Conservation (phyloP, 805 yeast species). For the Groenewaldozyma tartarivorans region DNA sequence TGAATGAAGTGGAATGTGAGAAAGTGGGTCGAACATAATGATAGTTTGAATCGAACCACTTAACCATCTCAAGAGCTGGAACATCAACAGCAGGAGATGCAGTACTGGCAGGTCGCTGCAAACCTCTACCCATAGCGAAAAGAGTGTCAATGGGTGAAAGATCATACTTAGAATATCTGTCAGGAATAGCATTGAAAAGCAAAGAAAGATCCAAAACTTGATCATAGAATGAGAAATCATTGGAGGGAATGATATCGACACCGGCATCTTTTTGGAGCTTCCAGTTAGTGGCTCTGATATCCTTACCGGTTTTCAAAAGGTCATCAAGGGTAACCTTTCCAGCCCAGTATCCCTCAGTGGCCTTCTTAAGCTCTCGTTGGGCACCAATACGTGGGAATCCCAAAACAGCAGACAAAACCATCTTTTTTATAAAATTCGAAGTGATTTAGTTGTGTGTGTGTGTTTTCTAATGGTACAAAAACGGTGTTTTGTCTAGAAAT, state of each 20-base stretch:
- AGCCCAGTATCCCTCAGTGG: conserved; percentile 98
- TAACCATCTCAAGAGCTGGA: conserved; percentile 97
- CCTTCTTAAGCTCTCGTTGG: conserved; percentile 97
- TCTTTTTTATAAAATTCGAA: too few species aligned
- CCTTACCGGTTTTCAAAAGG: conserved; percentile 85
- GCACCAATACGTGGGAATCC: conserved; percentile 99
- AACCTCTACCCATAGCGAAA: conserved; percentile 99
- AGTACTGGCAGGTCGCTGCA: conserved; percentile 92
- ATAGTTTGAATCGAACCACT: conserved; percentile 99
- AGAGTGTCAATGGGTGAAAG: conserved; percentile 83
- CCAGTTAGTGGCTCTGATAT: conserved; percentile 95
- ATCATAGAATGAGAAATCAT: conserved; percentile 97
- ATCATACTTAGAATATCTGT: conserved; percentile 87
- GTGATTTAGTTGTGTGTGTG: not conserved
- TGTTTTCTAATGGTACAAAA: not conserved
- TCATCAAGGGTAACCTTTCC: conserved; percentile 87
- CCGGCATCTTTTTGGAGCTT: conserved; percentile 95
- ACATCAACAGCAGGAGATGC: conserved; percentile 87
- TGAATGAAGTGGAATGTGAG: conserved; percentile 89
- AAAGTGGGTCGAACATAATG: conserved; percentile 99
- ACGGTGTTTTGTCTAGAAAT: not conserved
- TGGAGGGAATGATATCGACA: conserved; percentile 93
- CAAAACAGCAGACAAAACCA: conserved; percentile 95
- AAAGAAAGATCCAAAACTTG: conserved; percentile 90
- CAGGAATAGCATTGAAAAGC: conserved; percentile 92